Evolutionary conservation across 1,284 basidiomycete species (phyloP), one percentile per base, ranked within the genome.

Genomic region (Amylostereum areolatum): DNA sequence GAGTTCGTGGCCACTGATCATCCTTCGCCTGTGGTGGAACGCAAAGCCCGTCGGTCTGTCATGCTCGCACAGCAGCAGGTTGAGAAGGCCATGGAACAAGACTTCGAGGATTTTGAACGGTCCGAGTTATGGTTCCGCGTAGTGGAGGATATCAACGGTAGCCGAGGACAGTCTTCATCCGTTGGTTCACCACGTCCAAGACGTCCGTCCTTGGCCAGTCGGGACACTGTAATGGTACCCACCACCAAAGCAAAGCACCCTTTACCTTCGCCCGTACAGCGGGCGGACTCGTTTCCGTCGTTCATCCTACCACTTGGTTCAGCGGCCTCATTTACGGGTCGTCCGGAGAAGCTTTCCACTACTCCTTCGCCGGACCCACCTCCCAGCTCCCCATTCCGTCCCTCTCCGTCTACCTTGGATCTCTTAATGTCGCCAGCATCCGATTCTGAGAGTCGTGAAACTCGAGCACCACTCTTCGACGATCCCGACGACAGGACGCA

Each of bases 41-140:
- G 79, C 50, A 77, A 74, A 45, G 86, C 89, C 2, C 79, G 89
- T 5, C 73, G 80, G 44, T 85, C 83, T 52, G 87, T 97, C 12
- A 82, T 97, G 66, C 69, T 88, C 2, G 83, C 91, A 1, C 96
- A 98, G 62, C 73, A 76, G 50, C 88, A 94, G 56, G 83, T 95
- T 1, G 90, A 95, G 60, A 77, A 83, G 30, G 81, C 88, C 47
- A 95, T 98, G 90, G 85, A 90, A 57, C 87, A 89, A 47, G 93
- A 97, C 63, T 97, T 95, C 66, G 83, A 88, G 43, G 82, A 83
- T 5, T 98, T 99, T 63, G 81, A 85, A 58, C 73, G 80, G 52
- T 92, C 89, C 35, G 92, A 95, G 58, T 75, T 97, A 7, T 97
- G 90, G 82, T 88, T 93, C 68, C 86, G 92, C 48, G 92, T 92